Percentiles rank a stretch among this genome's conserved stretches.
These are phyloP conservation scores for Starmera stellimalicola DNA, from an alignment of 1,139 yeast genomes.

Conservation along the genomic window DNA sequence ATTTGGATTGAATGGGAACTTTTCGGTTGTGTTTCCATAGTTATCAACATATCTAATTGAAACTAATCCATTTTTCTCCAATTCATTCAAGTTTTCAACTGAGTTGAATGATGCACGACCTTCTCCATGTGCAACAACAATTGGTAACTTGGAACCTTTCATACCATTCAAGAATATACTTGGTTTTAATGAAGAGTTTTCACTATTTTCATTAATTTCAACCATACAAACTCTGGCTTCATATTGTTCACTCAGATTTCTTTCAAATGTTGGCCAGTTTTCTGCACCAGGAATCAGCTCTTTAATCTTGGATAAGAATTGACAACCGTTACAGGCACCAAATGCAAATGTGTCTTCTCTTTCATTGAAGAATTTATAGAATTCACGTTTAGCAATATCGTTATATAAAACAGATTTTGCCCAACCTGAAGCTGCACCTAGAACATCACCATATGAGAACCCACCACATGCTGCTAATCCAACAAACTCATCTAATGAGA, in stretches of 20 bases:
- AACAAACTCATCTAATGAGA: conserved; percentile 68
- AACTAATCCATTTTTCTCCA: conserved; percentile 42
- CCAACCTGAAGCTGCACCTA: conserved; percentile 99
- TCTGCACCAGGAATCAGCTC: conserved; percentile 91
- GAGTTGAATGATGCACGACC: conserved; percentile 72
- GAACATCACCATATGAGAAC: conserved; percentile 96
- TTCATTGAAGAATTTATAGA: conserved; percentile 70
- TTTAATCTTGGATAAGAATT: conserved; percentile 82
- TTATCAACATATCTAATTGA: conserved; percentile 82
- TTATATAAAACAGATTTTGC: conserved; percentile 94
- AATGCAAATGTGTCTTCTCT: conserved; percentile 93
- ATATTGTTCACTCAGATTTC: conserved; percentile 87
- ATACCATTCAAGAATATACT: conserved; percentile 79
- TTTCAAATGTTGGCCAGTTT: conserved; percentile 94
- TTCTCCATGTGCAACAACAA: conserved; percentile 98
- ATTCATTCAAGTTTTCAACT: conserved; percentile 31
- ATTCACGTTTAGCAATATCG: conserved; percentile 66
- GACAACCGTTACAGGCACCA: conserved; percentile 99
- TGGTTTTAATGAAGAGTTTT: conserved; percentile 39
- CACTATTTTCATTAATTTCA: conserved; percentile 55
- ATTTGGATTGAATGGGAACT: conserved; percentile 91
- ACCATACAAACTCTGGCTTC: conserved; percentile 94
- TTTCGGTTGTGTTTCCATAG: conserved; percentile 74
- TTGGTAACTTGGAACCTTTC: conserved; percentile 88
- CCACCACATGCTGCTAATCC: conserved; percentile 99